Conservation (phyloP, 78 protist genomes). For the Dictyostelium capitatum region DNA sequence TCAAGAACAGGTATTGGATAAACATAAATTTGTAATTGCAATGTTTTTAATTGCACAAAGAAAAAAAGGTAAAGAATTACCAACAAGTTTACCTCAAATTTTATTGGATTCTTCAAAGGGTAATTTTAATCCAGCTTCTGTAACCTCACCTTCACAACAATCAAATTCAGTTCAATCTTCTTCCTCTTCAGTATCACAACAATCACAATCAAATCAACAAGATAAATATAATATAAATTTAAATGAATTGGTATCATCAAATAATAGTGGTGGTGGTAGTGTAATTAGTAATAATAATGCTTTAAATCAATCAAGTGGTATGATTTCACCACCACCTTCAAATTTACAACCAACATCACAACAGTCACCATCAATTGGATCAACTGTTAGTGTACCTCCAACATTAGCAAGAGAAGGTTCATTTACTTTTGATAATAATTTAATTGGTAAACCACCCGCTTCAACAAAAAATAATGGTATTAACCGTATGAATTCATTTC, state of each 20-base stretch:
- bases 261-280: not conserved
- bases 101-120: conserved; percentile 52
- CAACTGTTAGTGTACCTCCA: not conserved
- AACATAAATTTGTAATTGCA: conserved; percentile 75
- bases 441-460: not conserved
- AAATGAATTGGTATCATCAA: conserved; percentile 33
- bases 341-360: not conserved
- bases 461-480: not conserved
- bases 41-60: conserved; percentile 61
- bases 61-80: conserved; percentile 66
- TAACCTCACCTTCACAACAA: not conserved
- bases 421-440: conserved; percentile 23
- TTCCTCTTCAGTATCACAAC: not conserved
- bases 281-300: not conserved
- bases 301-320: conserved; percentile 2
- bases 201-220: not conserved
- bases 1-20: conserved; percentile 40
- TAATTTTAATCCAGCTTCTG: conserved; percentile 23
- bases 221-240: conserved; percentile 55
- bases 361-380: not conserved
- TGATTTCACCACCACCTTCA: not conserved
- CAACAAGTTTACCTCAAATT: conserved; percentile 12
- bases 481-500: conserved; percentile 27
- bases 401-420: conserved; percentile 4
- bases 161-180: not conserved